Base-by-base conservation (phyloP, 2,329 filamentous ascomycete species). In the Neonectria neomacrospora region DNA sequence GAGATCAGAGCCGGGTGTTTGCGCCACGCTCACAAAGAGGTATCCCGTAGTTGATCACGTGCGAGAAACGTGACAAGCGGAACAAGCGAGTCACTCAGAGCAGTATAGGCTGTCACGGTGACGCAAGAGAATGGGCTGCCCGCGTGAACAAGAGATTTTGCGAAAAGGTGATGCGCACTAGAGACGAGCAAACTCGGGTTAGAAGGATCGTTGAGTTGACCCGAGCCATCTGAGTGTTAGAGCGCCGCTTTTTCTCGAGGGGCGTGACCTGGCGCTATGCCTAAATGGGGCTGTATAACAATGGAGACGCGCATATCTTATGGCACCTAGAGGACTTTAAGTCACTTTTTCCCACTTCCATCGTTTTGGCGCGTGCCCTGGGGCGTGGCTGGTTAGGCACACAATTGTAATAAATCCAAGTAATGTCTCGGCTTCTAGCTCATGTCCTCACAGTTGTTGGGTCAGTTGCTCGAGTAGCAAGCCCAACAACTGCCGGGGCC, bases 201-300 rank as follows among this genome's bases (percentile, higher is more conserved):
- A 64, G 41, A 55, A 69, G 64, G 68, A 63, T 62, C 59, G 63
- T 69, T 51, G 65, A 73, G 51, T 44, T 60, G 54, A 66, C 59
- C 66, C 65, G 39, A 69, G 67, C 60, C 60, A 61, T 67, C 61
- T 63, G 63, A 52, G 56, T 66, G 58, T 67, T 64, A 61, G 56
- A 54, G 32, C 65, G 64, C 65, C 48, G 64, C 58, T 54, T 68
- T 67, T 68, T 61, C 50, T 37, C 48, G 58, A 61, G 58, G 47
- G 67, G 70, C 68, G 67, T 73, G 69, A 70, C 68, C 61, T 37
- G 14, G 18, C 22, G 32, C 70, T 72, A 72, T 56, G 12, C 70
- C 58, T 20, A 26, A 52, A 16, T 52, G 14, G 61, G 64, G 39
- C 26, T 23, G 18, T 44, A 51, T 37, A 42, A 44, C 30, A 53